Percentiles rank a stretch among this genome's conserved stretches.
Evolutionary conservation across 305 asterid species (phyloP).

Genomic region (Fraxinus velutina): DNA sequence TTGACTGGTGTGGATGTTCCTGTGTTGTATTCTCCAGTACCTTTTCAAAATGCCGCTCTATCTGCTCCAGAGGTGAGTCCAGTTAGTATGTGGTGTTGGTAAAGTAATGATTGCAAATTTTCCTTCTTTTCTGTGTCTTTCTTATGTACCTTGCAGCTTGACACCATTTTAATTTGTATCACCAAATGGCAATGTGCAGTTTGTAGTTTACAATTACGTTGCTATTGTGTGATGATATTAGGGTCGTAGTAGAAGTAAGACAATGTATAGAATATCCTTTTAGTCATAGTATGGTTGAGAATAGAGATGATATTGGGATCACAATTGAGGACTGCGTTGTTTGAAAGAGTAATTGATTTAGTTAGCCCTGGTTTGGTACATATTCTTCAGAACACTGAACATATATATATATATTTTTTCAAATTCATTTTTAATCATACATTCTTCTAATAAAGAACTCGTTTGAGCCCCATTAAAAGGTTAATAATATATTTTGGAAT

Average conservation of each 20-base stretch:
- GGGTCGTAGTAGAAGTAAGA: background rate
- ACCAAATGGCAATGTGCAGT: constrained; percentile 14
- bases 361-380: background rate
- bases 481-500: too few species aligned
- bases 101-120: background rate
- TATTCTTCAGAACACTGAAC: background rate
- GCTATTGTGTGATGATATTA: background rate
- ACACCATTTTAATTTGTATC: background rate
- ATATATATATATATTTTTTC: background rate
- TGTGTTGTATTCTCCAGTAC: constrained; percentile 68
- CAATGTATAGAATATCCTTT: background rate
- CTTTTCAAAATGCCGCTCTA: constrained; percentile 69
- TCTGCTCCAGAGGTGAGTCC: constrained; percentile 75
- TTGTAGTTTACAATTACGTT: background rate
- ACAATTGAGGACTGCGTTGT: background rate
- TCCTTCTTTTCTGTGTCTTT: background rate
- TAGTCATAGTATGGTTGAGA: background rate
- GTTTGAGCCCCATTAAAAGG: too few species aligned
- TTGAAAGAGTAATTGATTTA: background rate
- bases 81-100: constrained; percentile 9
- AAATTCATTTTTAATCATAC: background rate
- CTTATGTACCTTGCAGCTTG: background rate
- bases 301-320: background rate
- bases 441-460: too few species aligned
- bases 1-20: constrained; percentile 81